Base-by-base conservation (phyloP, 2,329 filamentous ascomycete species). In the Aspergillus fructus region DNA sequence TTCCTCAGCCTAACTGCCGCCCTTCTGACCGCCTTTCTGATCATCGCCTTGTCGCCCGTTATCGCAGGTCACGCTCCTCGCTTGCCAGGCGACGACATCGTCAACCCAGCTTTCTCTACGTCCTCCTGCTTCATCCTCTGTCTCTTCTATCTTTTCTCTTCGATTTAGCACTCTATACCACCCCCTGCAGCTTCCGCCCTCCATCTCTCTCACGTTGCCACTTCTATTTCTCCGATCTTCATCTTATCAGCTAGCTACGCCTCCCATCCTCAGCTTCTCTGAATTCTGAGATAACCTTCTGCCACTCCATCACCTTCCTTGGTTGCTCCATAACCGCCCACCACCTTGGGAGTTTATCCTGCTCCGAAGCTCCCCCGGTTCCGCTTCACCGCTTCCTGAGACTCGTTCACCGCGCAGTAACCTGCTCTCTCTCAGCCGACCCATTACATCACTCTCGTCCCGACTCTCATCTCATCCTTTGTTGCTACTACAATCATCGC, bases 1-100 rank as follows among this genome's bases (percentile, higher is more conserved):
- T 53, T 58, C 55, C 45, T 40, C 42, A 55, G 24, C 21, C 59
- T 55, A 64, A 62, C 61, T 30, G 61, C 66, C 67, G 66, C 68
- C 63, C 66, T 67, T 51, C 68, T 71, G 66, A 71, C 70, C 70
- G 69, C 70, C 68, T 69, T 65, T 55, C 43, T 33, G 49, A 55
- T 59, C 56, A 55, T 56, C 54, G 59, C 62, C 34, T 55, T 58
- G 49, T 49, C 59, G 60, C 59, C 68, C 65, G 66, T 71, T 72
- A 70, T 71, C 69, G 64, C 62, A 62, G 66, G 66, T 63, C 63
- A 66, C 63, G 62, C 67, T 66, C 27, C 53, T 43, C 49, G 49
- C 40, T 53, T 23, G 58, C 61, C 58, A 46, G 59, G 41, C 46
- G 53, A 61, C 62, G 55, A 59, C 58, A 60, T 59, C 60, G 48